Base-by-base conservation (phyloP, 1,284 basidiomycete genomes). In the Leccinum pachyderme region DNA sequence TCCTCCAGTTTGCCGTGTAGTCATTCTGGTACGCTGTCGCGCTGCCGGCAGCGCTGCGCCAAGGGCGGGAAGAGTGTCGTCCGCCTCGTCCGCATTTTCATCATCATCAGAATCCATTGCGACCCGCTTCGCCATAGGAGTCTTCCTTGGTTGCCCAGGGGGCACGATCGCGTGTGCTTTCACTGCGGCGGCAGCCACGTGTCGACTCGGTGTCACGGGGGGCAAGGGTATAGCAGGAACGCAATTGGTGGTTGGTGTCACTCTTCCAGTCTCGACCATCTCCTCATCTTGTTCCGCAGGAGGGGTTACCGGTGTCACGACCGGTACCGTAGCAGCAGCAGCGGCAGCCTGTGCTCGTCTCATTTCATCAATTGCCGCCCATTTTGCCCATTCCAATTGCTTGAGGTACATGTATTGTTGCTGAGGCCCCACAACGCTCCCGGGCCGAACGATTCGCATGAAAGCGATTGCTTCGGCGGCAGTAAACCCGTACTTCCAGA, bases 401-500 rank as follows among this genome's bases (percentile, higher is more conserved):
- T 95, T 97, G 65, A 94, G 83, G 69, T 97, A 95, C 87, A 99
- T 91, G 71, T 94, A 99, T 69, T 98, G 96, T 67, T 93, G 90
- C 62, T 93, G 90, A 18, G 90, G 90, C 12, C 95, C 95, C 35
- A 98, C 95, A 13, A 98, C 95, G 70, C 94, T 95, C 2, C 94
- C 94, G 0, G 96, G 97, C 43, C 96, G 86, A 59, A 98, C 88
- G 61, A 99, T 91, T 24, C 97, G 88, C 97, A 99, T 99, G 73
- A 95, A 98, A 0, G 91, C 97, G 58, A 99, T 99, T 8, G 89
- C 95, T 75, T 99, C 97, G 54, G 88, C 86, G 0, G 96, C 95
- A n/a, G 94, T 94, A 70, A 99, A 99, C n/a, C 91, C 91, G 67
- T 98, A 95, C 75, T 97, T 98, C 91, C 97, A 99, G 62, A 98